These are phyloP conservation scores for Ustilago lituana DNA, from an alignment of 1,284 basidiomycete genomes.

Conservation along the genomic window DNA sequence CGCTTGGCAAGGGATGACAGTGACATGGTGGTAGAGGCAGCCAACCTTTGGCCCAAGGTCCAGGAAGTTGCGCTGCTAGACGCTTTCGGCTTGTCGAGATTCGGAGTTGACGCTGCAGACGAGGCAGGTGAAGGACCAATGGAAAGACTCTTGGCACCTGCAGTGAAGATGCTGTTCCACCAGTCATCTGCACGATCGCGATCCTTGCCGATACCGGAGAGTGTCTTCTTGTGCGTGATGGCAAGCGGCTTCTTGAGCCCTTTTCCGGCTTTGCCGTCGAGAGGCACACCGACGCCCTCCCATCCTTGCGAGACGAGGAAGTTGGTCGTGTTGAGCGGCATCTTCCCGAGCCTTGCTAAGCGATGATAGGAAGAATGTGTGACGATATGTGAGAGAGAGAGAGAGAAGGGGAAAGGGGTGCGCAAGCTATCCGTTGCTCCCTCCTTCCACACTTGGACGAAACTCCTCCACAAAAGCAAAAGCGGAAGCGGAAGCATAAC, in stretches of 20 bases:
- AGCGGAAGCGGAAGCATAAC: no score
- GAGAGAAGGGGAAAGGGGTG: not conserved
- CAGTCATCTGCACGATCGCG: slow-evolving; percentile 65
- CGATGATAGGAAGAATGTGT: not conserved
- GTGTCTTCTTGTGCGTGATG: slow-evolving; percentile 61
- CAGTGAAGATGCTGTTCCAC: slow-evolving; percentile 67
- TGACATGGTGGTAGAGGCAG: slow-evolving; percentile 37
- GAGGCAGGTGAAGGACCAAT: slow-evolving; percentile 33
- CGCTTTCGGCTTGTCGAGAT: slow-evolving; percentile 8
- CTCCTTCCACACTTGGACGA: no score
- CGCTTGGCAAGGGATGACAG: slow-evolving; percentile 58
- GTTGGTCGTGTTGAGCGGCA: slow-evolving; percentile 61
- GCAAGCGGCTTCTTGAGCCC: slow-evolving; percentile 65
- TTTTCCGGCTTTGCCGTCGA: slow-evolving; percentile 58
- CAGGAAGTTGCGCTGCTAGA: slow-evolving; percentile 10
- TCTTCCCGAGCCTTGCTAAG: slow-evolving; percentile 1
- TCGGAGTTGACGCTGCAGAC: slow-evolving; percentile 15
- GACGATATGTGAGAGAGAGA: not conserved
- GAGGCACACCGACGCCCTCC: slow-evolving; percentile 61
- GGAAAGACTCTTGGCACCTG: slow-evolving; percentile 56
- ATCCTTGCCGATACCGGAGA: slow-evolving; percentile 64
- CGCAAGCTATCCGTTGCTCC: no score
- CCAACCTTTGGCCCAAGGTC: slow-evolving; percentile 35
- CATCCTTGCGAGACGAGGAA: slow-evolving; percentile 63
- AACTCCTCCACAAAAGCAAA: no score